phyloP scores from a whole-genome alignment of 2,329 filamentous ascomycete genomes.

The Pseudogymnoascus sp. region DNA sequence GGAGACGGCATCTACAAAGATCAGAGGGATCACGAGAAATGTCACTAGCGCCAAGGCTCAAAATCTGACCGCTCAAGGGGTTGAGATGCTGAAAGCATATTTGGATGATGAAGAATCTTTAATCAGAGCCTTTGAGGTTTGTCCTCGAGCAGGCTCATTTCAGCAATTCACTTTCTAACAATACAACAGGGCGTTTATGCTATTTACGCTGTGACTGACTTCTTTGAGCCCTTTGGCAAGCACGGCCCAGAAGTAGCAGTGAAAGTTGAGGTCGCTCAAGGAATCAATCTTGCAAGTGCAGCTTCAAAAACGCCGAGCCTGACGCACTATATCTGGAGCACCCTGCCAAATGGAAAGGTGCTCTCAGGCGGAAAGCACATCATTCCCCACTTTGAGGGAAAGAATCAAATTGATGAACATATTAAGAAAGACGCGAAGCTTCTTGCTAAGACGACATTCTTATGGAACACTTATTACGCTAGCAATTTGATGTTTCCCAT shows the following conservation, averaged over 20 bases:
- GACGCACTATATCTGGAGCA: slow-evolving; percentile 38
- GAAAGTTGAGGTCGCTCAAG: slow-evolving; percentile 36
- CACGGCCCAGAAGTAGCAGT: slow-evolving; percentile 28
- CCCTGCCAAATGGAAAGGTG: slow-evolving; percentile 32
- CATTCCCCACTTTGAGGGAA: slow-evolving; percentile 31
- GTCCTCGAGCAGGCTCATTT: neutral
- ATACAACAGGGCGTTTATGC: slow-evolving; percentile 33
- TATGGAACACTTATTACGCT: too few species aligned
- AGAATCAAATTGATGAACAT: slow-evolving; percentile 29
- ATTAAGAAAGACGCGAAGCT: slow-evolving; percentile 29
- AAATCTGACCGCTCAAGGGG: slow-evolving; percentile 33
- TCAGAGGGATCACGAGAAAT: slow-evolving; percentile 39
- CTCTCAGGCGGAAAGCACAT: slow-evolving; percentile 32
- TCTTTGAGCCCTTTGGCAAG: slow-evolving; percentile 43
- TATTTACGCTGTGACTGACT: slow-evolving; percentile 51
- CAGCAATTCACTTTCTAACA: neutral
- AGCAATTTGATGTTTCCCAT: slow-evolving; percentile 23
- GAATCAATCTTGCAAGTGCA: slow-evolving; percentile 38
- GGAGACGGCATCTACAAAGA: slow-evolving; percentile 32
- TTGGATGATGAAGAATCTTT: slow-evolving; percentile 35
- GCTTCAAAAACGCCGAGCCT: slow-evolving; percentile 35
- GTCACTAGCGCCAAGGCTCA: slow-evolving; percentile 34
- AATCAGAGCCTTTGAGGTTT: slow-evolving; percentile 33
- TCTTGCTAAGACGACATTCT: slow-evolving; percentile 34
- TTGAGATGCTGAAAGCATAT: slow-evolving; percentile 38